Evolutionary conservation across 2,329 filamentous ascomycete species (phyloP).

Genomic region (Diaporthe ampelina): DNA sequence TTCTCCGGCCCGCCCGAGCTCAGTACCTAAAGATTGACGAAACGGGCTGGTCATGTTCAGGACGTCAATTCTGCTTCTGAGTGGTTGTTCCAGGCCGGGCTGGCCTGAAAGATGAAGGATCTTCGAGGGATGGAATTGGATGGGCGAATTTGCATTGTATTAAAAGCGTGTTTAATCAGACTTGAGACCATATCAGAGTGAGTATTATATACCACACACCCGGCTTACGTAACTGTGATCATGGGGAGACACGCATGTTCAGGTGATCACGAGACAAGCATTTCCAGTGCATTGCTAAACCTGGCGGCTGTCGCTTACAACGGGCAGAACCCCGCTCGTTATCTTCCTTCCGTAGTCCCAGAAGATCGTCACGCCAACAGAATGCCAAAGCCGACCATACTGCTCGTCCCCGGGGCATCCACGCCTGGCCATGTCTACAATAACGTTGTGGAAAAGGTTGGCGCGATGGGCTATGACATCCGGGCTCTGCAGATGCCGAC

Average conservation of each 20-base stretch:
- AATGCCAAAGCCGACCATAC: conserved; percentile 10
- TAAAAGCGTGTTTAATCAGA: not conserved
- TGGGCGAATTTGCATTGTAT: conserved; percentile 1
- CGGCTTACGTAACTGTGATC: not conserved
- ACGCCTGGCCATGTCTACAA: not conserved
- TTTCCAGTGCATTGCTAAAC: not conserved
- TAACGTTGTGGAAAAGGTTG: not conserved
- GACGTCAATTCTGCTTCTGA: no score
- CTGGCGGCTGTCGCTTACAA: not conserved
- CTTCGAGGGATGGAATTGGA: not conserved
- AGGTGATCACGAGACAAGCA: no score
- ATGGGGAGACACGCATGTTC: not conserved
- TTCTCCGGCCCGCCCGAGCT: not conserved
- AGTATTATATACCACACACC: not conserved
- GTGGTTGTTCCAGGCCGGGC: no score
- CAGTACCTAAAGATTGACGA: not conserved
- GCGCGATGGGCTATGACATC: not conserved
- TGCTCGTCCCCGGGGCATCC: not conserved
- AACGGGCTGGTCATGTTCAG: not conserved
- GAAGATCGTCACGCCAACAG: not conserved
- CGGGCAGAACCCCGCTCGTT: not conserved
- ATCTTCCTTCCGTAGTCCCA: not conserved
- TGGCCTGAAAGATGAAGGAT: not conserved
- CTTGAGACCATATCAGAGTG: conserved; percentile 2
- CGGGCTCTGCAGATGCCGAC: conserved; percentile 2